Evolutionary conservation across 768 basidiomycete genomes (phyloP).

Genomic region (Lepiota subincarnata): DNA sequence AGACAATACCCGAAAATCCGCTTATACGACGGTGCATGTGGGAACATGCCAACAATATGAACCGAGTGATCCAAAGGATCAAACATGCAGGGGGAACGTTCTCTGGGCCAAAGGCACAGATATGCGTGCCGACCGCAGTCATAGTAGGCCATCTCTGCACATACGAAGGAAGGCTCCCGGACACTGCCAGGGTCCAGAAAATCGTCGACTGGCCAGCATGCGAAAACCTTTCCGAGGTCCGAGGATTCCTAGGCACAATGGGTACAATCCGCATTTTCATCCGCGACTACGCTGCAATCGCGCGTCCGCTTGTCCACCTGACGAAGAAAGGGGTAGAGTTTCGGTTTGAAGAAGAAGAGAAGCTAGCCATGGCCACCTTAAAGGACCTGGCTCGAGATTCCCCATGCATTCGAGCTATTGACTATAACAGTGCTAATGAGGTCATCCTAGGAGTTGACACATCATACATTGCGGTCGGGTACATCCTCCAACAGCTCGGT

Average conservation of each 20-base stretch:
- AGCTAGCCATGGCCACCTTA: constrained; percentile 1
- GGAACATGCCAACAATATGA: constrained; percentile 32
- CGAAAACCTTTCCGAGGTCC: constrained; percentile 14
- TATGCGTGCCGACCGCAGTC: constrained; percentile 22
- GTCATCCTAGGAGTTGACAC: constrained; percentile 18
- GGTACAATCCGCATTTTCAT: constrained; percentile 23
- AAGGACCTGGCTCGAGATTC: not conserved
- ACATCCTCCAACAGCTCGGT: constrained; percentile 12
- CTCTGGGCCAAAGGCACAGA: constrained; percentile 28
- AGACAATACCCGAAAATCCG: constrained; percentile 32
- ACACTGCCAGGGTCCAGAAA: constrained; percentile 13
- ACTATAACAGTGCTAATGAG: constrained; percentile 12
- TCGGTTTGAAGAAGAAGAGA: not conserved
- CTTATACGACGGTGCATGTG: constrained; percentile 35
- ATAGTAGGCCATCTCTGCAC: constrained; percentile 38
- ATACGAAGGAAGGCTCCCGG: constrained; percentile 25
- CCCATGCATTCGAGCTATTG: constrained; percentile 10
- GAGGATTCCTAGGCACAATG: constrained; percentile 25
- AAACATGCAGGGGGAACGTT: constrained; percentile 33
- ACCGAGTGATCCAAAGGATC: constrained; percentile 32
- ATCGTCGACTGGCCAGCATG: constrained; percentile 23
- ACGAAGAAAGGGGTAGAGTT: constrained; percentile 24
- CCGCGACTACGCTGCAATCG: constrained; percentile 17
- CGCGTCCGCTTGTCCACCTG: constrained; percentile 17
- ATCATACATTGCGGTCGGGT: constrained; percentile 15